Percentiles rank a stretch among this genome's conserved stretches.
phyloP scores from a whole-genome alignment of 805 yeast genomes.

The Yamadazyma sp. region DNA sequence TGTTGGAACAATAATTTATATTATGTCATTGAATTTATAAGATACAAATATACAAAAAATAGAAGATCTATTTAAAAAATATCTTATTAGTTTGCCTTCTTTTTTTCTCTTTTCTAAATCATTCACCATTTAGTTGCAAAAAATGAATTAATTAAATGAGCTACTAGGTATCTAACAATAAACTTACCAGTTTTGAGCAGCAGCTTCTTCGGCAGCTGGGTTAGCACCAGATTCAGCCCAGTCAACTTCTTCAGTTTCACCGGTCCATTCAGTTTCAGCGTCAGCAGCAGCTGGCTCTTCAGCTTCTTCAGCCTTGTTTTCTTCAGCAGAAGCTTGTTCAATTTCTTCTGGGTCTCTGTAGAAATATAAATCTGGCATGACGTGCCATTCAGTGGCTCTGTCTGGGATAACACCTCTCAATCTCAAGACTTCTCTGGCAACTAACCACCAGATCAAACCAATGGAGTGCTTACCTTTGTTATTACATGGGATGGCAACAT shows the following conservation, averaged over 20 bases:
- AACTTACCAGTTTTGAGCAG: constrained; percentile 50
- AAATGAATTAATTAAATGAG: constrained; percentile 15
- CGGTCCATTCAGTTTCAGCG: constrained; percentile 55
- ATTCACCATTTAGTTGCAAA: constrained; percentile 9
- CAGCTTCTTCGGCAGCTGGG: constrained; percentile 75
- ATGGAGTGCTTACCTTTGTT: constrained; percentile 99
- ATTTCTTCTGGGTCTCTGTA: constrained; percentile 99
- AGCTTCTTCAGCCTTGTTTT: constrained; percentile 52
- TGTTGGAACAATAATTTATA: constrained; percentile 10
- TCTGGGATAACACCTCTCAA: constrained; percentile 96
- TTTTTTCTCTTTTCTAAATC: constrained; percentile 9
- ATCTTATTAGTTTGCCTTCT: constrained; percentile 15
- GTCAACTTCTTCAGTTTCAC: constrained; percentile 62
- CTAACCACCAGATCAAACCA: constrained; percentile 99
- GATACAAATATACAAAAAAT: constrained; percentile 19
- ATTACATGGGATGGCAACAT: constrained; percentile 99
- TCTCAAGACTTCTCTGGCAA: constrained; percentile 99
- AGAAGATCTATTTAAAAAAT: constrained; percentile 17
- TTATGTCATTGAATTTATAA: constrained; percentile 19
- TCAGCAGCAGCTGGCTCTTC: constrained; percentile 60
- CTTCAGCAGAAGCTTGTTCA: constrained; percentile 71
- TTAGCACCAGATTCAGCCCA: constrained; percentile 60
- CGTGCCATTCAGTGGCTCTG: constrained; percentile 97
- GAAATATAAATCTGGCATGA: constrained; percentile 99
- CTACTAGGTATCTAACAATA: constrained; percentile 8